A percentile compares a stretch with the other conserved stretches of the same genome.
phyloP scores from a whole-genome alignment of 768 basidiomycete species.

The Lactarius sanguifluus region DNA sequence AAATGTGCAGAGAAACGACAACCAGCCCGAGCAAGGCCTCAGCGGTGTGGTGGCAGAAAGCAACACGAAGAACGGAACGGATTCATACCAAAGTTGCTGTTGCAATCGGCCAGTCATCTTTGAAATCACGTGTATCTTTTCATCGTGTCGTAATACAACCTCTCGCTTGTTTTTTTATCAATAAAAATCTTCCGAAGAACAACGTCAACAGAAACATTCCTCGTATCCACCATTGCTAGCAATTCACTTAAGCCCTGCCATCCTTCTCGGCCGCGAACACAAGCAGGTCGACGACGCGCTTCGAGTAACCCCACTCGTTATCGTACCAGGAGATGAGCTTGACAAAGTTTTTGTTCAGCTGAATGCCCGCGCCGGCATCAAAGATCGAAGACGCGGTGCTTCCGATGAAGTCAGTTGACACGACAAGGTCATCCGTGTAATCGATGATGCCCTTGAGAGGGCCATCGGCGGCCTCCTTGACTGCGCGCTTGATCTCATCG shows the following conservation, averaged over 20 bases:
- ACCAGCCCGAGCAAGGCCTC: slow-evolving; percentile 12
- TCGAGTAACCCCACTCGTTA: slow-evolving; percentile 95
- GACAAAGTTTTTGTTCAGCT: slow-evolving; percentile 89
- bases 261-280: slow-evolving; percentile 79
- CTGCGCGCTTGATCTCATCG: slow-evolving; percentile 83
- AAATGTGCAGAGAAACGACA: slow-evolving; percentile 15
- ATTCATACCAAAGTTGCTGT: slow-evolving; percentile 18
- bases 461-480: slow-evolving; percentile 77
- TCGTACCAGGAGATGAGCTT: slow-evolving; percentile 97
- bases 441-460: slow-evolving; percentile 71
- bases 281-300: slow-evolving; percentile 88
- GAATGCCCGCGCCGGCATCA: slow-evolving; percentile 90
- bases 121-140: slow-evolving; percentile 18
- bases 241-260: slow-evolving; percentile 29
- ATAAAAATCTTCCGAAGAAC: slow-evolving; percentile 23
- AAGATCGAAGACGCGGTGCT: slow-evolving; percentile 82
- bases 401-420: slow-evolving; percentile 93
- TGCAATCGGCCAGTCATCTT: slow-evolving; percentile 1
- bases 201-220: neutral
- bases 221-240: neutral
- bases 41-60: slow-evolving; percentile 24
- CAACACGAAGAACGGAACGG: slow-evolving; percentile 18
- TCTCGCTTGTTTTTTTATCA: slow-evolving; percentile 11
- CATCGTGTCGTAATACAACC: slow-evolving; percentile 11
- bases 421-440: slow-evolving; percentile 92